Evolutionary conservation across 352 stramenopile genomes (phyloP).

Genomic region (Sclerospora graminicola): DNA sequence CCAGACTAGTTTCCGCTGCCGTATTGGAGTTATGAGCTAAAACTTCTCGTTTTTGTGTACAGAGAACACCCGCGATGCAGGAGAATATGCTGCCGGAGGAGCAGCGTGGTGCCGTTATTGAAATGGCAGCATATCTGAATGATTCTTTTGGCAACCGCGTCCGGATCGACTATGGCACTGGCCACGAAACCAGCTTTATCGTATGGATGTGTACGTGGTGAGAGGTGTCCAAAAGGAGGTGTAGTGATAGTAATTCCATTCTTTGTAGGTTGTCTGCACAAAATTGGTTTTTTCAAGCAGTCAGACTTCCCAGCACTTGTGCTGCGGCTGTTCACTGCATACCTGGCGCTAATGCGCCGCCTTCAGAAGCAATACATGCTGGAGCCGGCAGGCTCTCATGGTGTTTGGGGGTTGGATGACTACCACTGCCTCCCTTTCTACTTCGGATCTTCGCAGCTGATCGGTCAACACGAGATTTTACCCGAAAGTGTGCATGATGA

Average conservation of each 20-base stretch:
- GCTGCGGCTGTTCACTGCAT: slow-evolving; percentile 88
- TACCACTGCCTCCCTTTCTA: slow-evolving; percentile 98
- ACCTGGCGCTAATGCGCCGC: slow-evolving; percentile 89
- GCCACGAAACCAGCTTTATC: slow-evolving; percentile 97
- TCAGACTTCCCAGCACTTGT: slow-evolving; percentile 79
- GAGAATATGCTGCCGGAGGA: slow-evolving; percentile 48
- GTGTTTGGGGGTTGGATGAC: slow-evolving; percentile 98
- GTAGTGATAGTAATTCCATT: slow-evolving; percentile 6
- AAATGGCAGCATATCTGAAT: slow-evolving; percentile 92
- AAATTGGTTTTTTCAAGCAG: slow-evolving; percentile 85
- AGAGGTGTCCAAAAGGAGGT: not conserved
- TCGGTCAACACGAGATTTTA: slow-evolving; percentile 54
- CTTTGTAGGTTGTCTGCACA: slow-evolving; percentile 68
- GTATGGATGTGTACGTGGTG: slow-evolving; percentile 84
- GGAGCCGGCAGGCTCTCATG: slow-evolving; percentile 97
- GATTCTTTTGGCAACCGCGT: slow-evolving; percentile 95
- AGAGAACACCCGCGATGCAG: too few species aligned
- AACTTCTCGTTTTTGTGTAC: too few species aligned
- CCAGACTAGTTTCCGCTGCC: too few species aligned
- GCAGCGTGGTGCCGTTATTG: too few species aligned
- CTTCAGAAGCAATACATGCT: slow-evolving; percentile 97
- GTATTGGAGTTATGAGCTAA: too few species aligned
- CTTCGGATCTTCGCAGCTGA: slow-evolving; percentile 94
- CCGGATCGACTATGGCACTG: slow-evolving; percentile 98
- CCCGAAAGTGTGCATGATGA: slow-evolving; percentile 75